Evolutionary conservation across 2,329 filamentous ascomycete species (phyloP).

Genomic region (Talaromyces amestolkiae): DNA sequence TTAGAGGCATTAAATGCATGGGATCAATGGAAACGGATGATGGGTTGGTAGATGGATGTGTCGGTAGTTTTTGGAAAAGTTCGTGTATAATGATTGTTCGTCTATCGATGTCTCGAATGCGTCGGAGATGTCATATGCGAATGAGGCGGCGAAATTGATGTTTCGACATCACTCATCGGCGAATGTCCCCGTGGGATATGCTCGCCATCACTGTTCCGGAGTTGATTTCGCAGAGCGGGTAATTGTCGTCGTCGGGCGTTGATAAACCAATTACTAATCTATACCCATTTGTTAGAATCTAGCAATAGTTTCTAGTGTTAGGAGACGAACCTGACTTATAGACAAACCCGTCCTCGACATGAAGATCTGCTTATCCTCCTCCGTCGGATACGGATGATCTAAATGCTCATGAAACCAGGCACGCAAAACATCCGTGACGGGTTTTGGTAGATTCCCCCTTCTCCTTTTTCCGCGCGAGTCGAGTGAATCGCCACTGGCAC

Average conservation of each 20-base stretch:
- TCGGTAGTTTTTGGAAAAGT: not conserved
- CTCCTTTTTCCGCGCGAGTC: slow-evolving; percentile 53
- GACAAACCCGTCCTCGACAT: slow-evolving; percentile 73
- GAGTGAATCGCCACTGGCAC: slow-evolving; percentile 37
- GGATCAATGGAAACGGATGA: not conserved
- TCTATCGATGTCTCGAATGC: slow-evolving; percentile 18
- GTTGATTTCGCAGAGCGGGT: slow-evolving; percentile 46
- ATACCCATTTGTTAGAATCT: no score
- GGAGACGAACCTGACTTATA: slow-evolving; percentile 58
- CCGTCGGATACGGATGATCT: slow-evolving; percentile 78
- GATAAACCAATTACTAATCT: slow-evolving; percentile 57
- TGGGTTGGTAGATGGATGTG: not conserved
- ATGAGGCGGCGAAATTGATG: slow-evolving; percentile 11
- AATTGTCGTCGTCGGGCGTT: slow-evolving; percentile 50
- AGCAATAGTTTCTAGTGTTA: no score
- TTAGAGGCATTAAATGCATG: not conserved
- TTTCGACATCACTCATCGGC: slow-evolving; percentile 17
- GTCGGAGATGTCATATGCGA: slow-evolving; percentile 31
- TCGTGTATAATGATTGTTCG: not conserved
- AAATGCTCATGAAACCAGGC: slow-evolving; percentile 77
- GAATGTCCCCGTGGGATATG: slow-evolving; percentile 31
- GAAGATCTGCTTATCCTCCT: slow-evolving; percentile 81
- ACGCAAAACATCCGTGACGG: slow-evolving; percentile 77
- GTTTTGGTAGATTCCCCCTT: slow-evolving; percentile 85
- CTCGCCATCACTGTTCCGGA: slow-evolving; percentile 35